Conservation (phyloP, 768 basidiomycete species). For the Rhodotorula diobovata region DNA sequence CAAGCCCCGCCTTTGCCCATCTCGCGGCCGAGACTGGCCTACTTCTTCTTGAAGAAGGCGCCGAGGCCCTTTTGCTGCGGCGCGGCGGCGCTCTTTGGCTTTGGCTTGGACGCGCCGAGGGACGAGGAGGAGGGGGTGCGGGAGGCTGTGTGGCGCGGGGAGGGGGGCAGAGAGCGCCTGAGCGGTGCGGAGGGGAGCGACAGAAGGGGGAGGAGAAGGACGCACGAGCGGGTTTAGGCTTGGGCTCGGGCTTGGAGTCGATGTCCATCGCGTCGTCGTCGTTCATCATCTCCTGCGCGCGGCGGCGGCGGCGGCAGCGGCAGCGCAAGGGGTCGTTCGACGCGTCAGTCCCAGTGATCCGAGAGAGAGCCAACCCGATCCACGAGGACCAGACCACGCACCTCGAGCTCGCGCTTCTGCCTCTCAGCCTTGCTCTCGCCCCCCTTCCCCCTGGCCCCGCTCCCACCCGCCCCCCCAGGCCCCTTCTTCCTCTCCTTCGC, state of each 20-base stretch:
- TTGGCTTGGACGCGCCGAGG: neutral
- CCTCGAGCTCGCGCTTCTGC: slow-evolving; percentile 27
- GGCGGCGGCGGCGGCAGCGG: too few species aligned
- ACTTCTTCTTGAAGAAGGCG: slow-evolving; percentile 23
- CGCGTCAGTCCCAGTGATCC: neutral
- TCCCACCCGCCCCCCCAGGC: too few species aligned
- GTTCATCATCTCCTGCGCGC: slow-evolving; percentile 10
- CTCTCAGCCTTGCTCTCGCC: slow-evolving; percentile 11
- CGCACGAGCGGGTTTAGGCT: slow-evolving; percentile 3
- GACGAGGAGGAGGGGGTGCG: slow-evolving; percentile 5
- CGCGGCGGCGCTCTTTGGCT: neutral
- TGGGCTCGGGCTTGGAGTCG: neutral
- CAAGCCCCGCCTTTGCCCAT: neutral
- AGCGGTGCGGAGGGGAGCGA: neutral
- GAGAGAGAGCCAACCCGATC: neutral
- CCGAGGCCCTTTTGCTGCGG: slow-evolving; percentile 5
- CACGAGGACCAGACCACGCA: neutral
- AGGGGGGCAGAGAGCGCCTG: too few species aligned
- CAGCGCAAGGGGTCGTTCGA: too few species aligned
- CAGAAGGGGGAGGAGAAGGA: neutral
- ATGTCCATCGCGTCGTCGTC: slow-evolving; percentile 23
- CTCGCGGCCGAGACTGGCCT: neutral
- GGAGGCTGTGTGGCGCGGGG: neutral
- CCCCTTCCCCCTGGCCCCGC: neutral
- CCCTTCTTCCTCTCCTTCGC: neutral